Conservation (phyloP, 495 filamentous ascomycete genomes). For the Viridothelium virens region DNA sequence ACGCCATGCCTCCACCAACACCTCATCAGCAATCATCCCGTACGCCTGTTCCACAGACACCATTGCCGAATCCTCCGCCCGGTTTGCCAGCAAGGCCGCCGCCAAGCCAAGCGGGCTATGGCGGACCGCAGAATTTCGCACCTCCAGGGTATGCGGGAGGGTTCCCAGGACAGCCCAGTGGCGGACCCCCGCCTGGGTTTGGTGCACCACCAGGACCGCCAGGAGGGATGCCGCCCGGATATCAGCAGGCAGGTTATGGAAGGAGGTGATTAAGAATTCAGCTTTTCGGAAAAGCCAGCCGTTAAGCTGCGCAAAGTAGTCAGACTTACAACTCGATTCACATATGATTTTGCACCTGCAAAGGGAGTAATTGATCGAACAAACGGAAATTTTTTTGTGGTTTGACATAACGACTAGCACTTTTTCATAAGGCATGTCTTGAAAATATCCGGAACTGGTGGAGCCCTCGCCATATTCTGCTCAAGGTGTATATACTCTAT, state of each 20-base stretch:
- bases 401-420: too few relatives aligned
- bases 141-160: constrained; percentile 18
- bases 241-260: constrained; percentile 14
- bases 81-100: constrained; percentile 23
- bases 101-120: constrained; percentile 24
- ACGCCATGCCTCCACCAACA: constrained; percentile 32
- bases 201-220: constrained; percentile 24
- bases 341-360: too few relatives aligned
- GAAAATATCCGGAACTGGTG: too few relatives aligned
- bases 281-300: not conserved
- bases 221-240: constrained; percentile 36
- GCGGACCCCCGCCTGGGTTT: constrained; percentile 45
- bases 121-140: constrained; percentile 18
- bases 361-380: too few relatives aligned
- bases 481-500: too few relatives aligned
- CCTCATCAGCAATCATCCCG: not conserved
- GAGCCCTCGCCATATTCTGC: too few relatives aligned
- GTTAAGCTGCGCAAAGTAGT: too few relatives aligned
- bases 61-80: constrained; percentile 19
- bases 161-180: constrained; percentile 13
- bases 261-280: constrained; percentile 11
- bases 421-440: too few relatives aligned
- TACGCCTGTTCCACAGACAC: not conserved
- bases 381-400: too few relatives aligned
- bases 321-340: too few relatives aligned